These are phyloP conservation scores for Amaranthus hypochondriacus DNA, from an alignment of 148 eudicot species.

Conservation along the genomic window DNA sequence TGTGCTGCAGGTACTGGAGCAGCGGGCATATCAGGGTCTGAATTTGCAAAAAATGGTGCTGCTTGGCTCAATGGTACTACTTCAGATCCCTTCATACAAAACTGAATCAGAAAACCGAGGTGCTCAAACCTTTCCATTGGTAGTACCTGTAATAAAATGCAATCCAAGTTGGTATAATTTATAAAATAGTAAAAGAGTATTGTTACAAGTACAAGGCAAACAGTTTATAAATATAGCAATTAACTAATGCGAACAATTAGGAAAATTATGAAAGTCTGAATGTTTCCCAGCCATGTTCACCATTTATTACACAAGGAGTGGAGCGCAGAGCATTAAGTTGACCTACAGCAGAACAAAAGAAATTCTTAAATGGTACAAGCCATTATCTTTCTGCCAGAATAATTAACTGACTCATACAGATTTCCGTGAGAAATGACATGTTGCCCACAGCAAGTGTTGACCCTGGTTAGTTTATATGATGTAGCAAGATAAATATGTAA, in stretches of 20 bases:
- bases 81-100: conserved; percentile 80
- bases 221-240: too few relatives aligned
- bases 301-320: neutral
- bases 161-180: neutral
- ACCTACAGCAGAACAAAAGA: neutral
- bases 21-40: conserved; percentile 99
- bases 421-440: neutral
- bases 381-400: neutral
- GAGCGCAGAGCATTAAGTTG: neutral
- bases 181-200: neutral
- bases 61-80: conserved; percentile 74
- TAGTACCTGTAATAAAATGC: conserved; percentile 54
- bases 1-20: conserved; percentile 83
- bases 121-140: conserved; percentile 90
- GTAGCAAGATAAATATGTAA: neutral
- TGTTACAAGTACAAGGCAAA: neutral
- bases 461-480: neutral
- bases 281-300: neutral
- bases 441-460: neutral
- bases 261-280: too few relatives aligned
- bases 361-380: neutral
- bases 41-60: conserved; percentile 88
- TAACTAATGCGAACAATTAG: neutral
- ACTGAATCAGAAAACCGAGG: conserved; percentile 74
- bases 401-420: neutral